phyloP scores from a whole-genome alignment of 1,284 basidiomycete genomes.

The Sanghuangporus weigelae region DNA sequence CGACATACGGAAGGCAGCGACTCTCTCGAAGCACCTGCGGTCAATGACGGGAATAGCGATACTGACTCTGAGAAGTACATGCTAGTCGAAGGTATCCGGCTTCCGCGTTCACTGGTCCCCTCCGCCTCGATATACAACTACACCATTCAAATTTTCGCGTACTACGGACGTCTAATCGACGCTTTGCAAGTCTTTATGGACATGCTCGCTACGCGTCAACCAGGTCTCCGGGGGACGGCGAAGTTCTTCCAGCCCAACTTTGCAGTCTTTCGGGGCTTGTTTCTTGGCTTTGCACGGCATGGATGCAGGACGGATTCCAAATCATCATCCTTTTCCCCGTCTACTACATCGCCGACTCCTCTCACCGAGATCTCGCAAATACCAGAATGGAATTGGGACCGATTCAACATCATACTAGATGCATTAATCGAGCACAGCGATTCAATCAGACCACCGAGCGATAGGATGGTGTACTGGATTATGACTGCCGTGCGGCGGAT shows the following conservation, averaged over 20 bases:
- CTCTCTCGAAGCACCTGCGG: background rate
- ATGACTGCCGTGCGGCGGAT: constrained; percentile 54
- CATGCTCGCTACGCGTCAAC: constrained; percentile 53
- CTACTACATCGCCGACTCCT: background rate
- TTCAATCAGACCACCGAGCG: constrained; percentile 32
- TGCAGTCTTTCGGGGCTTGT: constrained; percentile 63
- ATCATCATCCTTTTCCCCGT: background rate
- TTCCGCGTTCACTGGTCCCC: constrained; percentile 31
- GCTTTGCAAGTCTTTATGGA: constrained; percentile 62
- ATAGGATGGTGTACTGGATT: constrained; percentile 56
- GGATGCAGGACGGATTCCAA: constrained; percentile 25
- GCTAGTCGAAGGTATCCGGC: constrained; percentile 7
- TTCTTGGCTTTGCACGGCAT: constrained; percentile 71
- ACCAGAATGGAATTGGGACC: constrained; percentile 47
- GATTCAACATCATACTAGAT: constrained; percentile 50
- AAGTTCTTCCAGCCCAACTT: constrained; percentile 36
- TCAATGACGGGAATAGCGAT: background rate
- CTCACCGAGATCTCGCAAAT: constrained; percentile 14
- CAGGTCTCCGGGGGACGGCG: constrained; percentile 18
- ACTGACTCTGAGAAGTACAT: constrained; percentile 24
- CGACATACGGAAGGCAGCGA: background rate
- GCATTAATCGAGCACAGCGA: constrained; percentile 46
- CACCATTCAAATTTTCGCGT: constrained; percentile 65
- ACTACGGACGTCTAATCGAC: constrained; percentile 59
- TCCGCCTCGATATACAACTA: constrained; percentile 62